Base-by-base conservation (phyloP, 164 flowering plant species). In the Berberis vulgaris region DNA sequence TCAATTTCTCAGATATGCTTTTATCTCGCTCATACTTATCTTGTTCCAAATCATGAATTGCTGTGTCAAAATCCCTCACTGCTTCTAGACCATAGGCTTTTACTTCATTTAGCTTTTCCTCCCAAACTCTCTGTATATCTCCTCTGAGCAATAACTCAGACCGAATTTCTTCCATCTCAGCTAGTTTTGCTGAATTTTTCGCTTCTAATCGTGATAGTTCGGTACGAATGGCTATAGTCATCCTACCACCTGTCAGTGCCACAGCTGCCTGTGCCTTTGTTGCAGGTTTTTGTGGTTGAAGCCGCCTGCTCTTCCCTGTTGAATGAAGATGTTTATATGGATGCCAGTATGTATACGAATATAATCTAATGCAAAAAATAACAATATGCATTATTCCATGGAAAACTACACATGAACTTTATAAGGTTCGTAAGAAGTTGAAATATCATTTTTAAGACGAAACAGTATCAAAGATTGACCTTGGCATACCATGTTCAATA, bases 221-320 rank as follows among this genome's bases (percentile, higher is more conserved):
- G 45, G 47, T 62, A 45, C 39, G 58, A 65, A 91, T 83, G 65
- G 81, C 86, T 71, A 79, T 76, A 41, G 69, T 40, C 84, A 84
- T 83, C 76, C 88, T 78, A 63, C 97, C 97, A 71, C 89, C 77
- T 55, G 88, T 76, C 63, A 90, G 76, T 53, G 96, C 87, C 45
- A 87, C 96, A 13, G 91, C 96, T 63, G 93, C 96, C 74, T 94
- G 98, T 41, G 89, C 93, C 69, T 78, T 85, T 49, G 98, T 88
- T 65, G 82, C 78, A 69, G 97, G 97, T 66, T 79, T 86, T 61
- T 66, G 72, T 65, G 97, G 97, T 74, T 94, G 95, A 73, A 91
- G 73, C 53, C 97, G 84, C 80, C 74, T 87, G 69, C 74, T 80
- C 70, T 81, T 81, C 67, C 98, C 98, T 94, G 83, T 63, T 73